Evolutionary conservation across 2,329 filamentous ascomycete species (phyloP).

Genomic region (Ilyonectria destructans): DNA sequence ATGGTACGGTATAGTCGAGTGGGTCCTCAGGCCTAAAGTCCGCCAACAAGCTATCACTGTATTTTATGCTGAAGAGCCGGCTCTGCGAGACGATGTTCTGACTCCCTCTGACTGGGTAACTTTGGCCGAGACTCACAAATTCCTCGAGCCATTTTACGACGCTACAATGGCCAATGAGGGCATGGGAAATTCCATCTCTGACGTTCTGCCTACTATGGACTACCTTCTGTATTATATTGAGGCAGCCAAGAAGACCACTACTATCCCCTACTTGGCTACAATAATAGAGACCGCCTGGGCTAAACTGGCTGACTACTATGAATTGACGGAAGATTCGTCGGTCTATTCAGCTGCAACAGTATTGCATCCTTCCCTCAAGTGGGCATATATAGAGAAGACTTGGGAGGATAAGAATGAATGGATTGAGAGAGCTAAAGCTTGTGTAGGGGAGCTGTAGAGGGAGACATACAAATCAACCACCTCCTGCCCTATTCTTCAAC

Average conservation of each 20-base stretch:
- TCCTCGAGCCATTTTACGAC: slow-evolving; percentile 3
- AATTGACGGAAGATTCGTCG: background rate
- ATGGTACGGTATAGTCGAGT: background rate
- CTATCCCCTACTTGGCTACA: background rate
- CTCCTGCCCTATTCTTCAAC: background rate
- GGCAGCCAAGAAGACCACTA: background rate
- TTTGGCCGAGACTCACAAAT: background rate
- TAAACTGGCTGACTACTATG: background rate
- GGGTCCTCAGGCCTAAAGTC: background rate
- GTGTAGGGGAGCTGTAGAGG: background rate
- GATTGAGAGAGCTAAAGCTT: slow-evolving; percentile 1
- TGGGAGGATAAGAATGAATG: background rate
- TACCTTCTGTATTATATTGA: background rate
- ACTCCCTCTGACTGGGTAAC: slow-evolving; percentile 5
- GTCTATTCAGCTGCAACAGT: background rate
- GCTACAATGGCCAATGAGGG: slow-evolving; percentile 3
- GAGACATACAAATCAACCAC: slow-evolving; percentile 3
- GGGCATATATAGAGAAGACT: background rate
- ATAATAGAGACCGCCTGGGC: slow-evolving; percentile 3
- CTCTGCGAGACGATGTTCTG: slow-evolving; percentile 1
- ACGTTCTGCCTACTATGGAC: slow-evolving; percentile 2
- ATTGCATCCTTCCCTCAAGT: background rate
- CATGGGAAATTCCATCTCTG: background rate
- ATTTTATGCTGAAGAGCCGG: background rate
- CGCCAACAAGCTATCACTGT: background rate